These are phyloP conservation scores for Scheffersomyces stambukii DNA, from an alignment of 1,139 yeast species.

Conservation along the genomic window DNA sequence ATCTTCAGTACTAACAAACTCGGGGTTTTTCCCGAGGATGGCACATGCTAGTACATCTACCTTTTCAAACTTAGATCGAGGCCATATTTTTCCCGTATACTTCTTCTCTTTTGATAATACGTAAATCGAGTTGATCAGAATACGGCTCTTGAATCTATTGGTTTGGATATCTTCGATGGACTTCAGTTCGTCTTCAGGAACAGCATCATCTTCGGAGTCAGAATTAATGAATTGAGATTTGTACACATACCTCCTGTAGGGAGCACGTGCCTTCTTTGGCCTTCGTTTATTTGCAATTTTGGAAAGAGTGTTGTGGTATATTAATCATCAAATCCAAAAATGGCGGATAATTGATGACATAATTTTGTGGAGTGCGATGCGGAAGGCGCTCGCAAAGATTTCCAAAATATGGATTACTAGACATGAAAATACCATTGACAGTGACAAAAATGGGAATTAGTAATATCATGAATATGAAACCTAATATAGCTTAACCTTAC, in stretches of 20 bases:
- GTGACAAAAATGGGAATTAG: too few species aligned
- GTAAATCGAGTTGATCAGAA: constrained; percentile 31
- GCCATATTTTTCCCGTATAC: constrained; percentile 29
- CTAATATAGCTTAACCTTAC: too few species aligned
- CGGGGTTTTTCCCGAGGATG: constrained; percentile 16
- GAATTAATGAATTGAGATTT: constrained; percentile 43
- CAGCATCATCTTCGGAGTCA: constrained; percentile 31
- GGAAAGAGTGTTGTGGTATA: too few species aligned
- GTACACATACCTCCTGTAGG: constrained; percentile 74
- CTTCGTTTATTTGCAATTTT: constrained; percentile 81
- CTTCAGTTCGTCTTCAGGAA: constrained; percentile 5
- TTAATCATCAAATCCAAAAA: constrained; percentile 1
- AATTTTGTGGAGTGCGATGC: too few species aligned
- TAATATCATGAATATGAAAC: too few species aligned
- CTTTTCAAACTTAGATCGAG: constrained; percentile 42
- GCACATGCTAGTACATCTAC: constrained; percentile 41
- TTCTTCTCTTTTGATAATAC: constrained; percentile 25
- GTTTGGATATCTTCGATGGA: constrained; percentile 19
- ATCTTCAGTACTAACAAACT: constrained; percentile 13
- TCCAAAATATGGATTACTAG: too few species aligned
- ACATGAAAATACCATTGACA: constrained; percentile 1
- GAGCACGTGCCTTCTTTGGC: constrained; percentile 74
- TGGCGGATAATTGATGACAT: constrained; percentile 8
- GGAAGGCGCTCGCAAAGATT: too few species aligned
- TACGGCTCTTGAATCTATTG: constrained; percentile 26